Evolutionary conservation across 306 rosid genomes (phyloP), one percentile per base, ranked within the genome.

Genomic region (Fragaria vesca): DNA sequence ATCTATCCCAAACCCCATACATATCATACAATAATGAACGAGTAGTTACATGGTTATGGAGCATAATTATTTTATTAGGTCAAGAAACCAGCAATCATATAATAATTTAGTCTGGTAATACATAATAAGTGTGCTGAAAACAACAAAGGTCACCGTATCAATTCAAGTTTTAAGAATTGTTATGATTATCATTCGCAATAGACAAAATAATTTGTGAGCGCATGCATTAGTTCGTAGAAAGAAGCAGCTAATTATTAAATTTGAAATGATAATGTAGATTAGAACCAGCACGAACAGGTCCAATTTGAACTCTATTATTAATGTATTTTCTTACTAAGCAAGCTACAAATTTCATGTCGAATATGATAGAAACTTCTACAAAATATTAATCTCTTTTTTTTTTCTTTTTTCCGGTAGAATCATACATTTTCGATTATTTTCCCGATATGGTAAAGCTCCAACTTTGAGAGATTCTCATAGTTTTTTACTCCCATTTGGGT

Each of bases 401-500:
- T 50, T 54, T 38, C 42, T 38, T 47, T 18, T 50, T 54, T 55
- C 60, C 61, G 4, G 61, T 3, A 52, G 24, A 52, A 18, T 20
- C 61, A 57, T 55, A 13, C 12, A 21, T 20, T 20, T 20, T 62
- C 67, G 20, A 13, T 62, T 62, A 5, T 8, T 66, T 18, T 36
- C 47, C 26, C n/a, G 47, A 7, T 66, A 15, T 66, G 48, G 48
- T 40, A 38, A n/a, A 38, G 71, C 3, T 66, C 71, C 71, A 8
- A 66, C 28, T 36, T 43, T 66, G 45, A 36, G 11, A 36, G 21
- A 66, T 36, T 36, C 21, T 62, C 18, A 3, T 8, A 10, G 28
- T 66, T 28, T 42, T 67, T 20, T 38, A 40, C 71, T 67, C 30
- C 11, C 20, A 68, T 68, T 68, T 40, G 72, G 30, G 71, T 67